phyloP scores from a whole-genome alignment of 2,329 filamentous ascomycete species.

The Fusarium sublunatum region DNA sequence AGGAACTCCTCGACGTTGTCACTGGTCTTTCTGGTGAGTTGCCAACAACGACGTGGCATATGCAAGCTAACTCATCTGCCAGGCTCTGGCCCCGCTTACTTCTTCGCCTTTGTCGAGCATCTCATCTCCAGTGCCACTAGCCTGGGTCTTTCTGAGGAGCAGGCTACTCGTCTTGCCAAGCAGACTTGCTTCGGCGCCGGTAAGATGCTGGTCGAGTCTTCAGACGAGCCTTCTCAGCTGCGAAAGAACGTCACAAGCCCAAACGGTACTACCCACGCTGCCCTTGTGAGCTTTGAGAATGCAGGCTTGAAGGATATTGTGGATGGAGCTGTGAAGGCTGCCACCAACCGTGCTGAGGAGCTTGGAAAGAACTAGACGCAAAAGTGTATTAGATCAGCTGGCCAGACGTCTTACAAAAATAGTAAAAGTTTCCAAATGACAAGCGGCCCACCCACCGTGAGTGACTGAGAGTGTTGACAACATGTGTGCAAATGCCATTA shows the following conservation, averaged over 20 bases:
- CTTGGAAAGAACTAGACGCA: slow-evolving; percentile 52
- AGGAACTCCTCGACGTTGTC: slow-evolving; percentile 62
- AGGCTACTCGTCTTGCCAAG: slow-evolving; percentile 61
- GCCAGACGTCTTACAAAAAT: neutral
- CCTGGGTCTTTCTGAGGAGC: slow-evolving; percentile 60
- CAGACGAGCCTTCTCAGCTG: slow-evolving; percentile 59
- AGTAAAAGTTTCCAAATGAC: too few relatives aligned
- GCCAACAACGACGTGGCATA: rapidly evolving
- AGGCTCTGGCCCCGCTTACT: slow-evolving; percentile 65
- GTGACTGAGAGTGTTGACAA: neutral
- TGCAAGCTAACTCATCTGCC: neutral
- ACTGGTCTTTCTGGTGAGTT: slow-evolving; percentile 61
- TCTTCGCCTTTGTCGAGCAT: slow-evolving; percentile 65
- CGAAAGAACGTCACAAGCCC: slow-evolving; percentile 65
- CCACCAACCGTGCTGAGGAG: slow-evolving; percentile 56
- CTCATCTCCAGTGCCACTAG: slow-evolving; percentile 57
- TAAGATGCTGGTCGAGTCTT: slow-evolving; percentile 61
- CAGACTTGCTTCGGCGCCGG: slow-evolving; percentile 65
- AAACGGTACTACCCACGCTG: slow-evolving; percentile 63
- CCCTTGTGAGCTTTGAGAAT: slow-evolving; percentile 60
- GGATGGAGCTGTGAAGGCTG: slow-evolving; percentile 60
- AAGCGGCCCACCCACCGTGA: neutral
- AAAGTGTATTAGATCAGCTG: neutral
- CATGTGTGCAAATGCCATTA: too few relatives aligned
- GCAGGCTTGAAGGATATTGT: slow-evolving; percentile 58